These are phyloP conservation scores for Euclidium syriacum DNA, from an alignment of 345 rosid species.

Conservation along the genomic window DNA sequence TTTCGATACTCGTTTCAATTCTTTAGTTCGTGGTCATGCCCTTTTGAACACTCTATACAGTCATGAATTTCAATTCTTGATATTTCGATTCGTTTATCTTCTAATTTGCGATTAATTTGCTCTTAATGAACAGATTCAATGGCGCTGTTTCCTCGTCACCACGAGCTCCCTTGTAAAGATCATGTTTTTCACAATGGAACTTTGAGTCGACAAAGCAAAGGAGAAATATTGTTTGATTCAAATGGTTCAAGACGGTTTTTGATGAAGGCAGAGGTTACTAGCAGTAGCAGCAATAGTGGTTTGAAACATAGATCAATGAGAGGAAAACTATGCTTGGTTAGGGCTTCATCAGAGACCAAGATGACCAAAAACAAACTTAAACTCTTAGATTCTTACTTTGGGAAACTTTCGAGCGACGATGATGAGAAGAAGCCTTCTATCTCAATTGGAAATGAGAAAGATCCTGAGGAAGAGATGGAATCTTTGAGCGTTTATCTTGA, in stretches of 20 bases:
- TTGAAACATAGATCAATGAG: constrained; percentile 18
- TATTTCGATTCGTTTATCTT: not conserved
- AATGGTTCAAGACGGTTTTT: constrained; percentile 24
- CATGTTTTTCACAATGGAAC: constrained; percentile 21
- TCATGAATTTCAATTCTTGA: no score
- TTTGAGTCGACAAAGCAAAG: constrained; percentile 14
- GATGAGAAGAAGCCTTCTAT: constrained; percentile 17
- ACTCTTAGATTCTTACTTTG: constrained; percentile 65
- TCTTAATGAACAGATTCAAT: constrained; percentile 22
- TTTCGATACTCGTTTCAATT: not conserved
- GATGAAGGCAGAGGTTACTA: constrained; percentile 6
- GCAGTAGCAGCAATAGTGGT: constrained; percentile 10
- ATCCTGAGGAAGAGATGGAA: constrained; percentile 33
- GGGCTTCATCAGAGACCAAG: constrained; percentile 30
- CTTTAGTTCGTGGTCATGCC: not conserved
- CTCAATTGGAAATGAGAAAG: not conserved
- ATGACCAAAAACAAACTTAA: constrained; percentile 36
- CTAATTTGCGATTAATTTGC: not conserved
- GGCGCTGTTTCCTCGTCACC: constrained; percentile 48
- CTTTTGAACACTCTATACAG: no score
- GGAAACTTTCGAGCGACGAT: constrained; percentile 38
- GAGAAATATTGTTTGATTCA: constrained; percentile 19
- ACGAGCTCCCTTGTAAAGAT: constrained; percentile 37
- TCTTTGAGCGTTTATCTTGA: constrained; percentile 51
- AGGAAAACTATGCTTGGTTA: constrained; percentile 16